phyloP scores from a whole-genome alignment of 2,329 filamentous ascomycete genomes.

The Coniochaeta hoffmannii region DNA sequence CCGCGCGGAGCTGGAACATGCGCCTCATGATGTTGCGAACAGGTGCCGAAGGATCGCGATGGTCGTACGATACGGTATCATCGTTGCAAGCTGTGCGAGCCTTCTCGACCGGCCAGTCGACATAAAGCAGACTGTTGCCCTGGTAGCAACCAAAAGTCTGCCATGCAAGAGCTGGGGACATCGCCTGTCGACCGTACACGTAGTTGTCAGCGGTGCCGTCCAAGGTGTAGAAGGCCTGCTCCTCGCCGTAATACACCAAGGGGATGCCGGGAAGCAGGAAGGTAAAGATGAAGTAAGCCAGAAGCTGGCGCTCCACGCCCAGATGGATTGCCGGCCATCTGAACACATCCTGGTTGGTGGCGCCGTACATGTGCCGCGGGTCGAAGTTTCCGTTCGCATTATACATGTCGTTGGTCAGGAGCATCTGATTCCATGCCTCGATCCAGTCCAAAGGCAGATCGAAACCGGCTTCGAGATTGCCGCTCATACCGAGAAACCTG shows the following conservation, averaged over 20 bases:
- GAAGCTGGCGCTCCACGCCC: constrained; percentile 46
- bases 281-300: constrained; percentile 51
- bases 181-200: constrained; percentile 55
- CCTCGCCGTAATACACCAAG: constrained; percentile 54
- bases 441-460: constrained; percentile 47
- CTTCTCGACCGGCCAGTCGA: constrained; percentile 41
- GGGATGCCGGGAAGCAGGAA: constrained; percentile 54
- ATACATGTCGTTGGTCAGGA: constrained; percentile 37
- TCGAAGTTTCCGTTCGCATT: constrained; percentile 36
- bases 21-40: constrained; percentile 53
- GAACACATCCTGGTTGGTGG: constrained; percentile 58
- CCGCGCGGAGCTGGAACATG: constrained; percentile 51
- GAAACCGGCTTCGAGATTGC: constrained; percentile 45
- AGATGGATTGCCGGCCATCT: constrained; percentile 52
- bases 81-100: constrained; percentile 46
- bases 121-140: constrained; percentile 46
- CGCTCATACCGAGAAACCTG: constrained; percentile 53
- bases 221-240: constrained; percentile 53
- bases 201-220: constrained; percentile 57
- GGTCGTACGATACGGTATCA: constrained; percentile 47
- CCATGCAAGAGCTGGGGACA: constrained; percentile 55
- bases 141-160: constrained; percentile 55
- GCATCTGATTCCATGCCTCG: constrained; percentile 42
- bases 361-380: constrained; percentile 55
- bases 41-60: constrained; percentile 54